Base-by-base conservation (phyloP, 208 protist genomes). In the Wallacemonas sp. region DNA sequence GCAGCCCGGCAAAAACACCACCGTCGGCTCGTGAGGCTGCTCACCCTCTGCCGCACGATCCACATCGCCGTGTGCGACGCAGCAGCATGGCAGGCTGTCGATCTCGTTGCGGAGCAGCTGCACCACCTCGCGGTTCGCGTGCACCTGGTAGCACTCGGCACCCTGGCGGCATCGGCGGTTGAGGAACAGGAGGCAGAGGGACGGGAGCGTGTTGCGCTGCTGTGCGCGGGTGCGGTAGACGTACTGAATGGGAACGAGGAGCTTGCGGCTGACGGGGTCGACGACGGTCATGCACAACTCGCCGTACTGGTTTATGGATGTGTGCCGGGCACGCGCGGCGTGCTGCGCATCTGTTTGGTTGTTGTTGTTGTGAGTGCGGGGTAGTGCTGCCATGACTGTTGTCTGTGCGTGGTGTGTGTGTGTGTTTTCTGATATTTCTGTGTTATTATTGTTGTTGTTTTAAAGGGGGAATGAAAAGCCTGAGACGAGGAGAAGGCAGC, bases 151-250 rank as follows among this genome's bases (percentile, higher is more conserved):
- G 58, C 88, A 94, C 34, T 84, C 78, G 19, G 65, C 47, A 2
- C 78, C 88, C 62, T 91, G 80, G 19, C 81, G 82, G 71, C 88
- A 94, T 27, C 78, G 74, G 46, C 75, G 72, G 27, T 69, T 65
- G 17, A 89, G 79, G 76, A 77, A 92, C n/a, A 94, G 85, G 64
- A 90, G 76, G 58, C 88, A 94, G 11, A 94, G 78, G 34, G 83
- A 92, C 3, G 88, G 88, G 27, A 80, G 65, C 21, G 72, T 78
- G 41, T 70, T 66, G 44, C 78, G 83, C 29, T 74, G 69, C 41
- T 83, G 74, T 0, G 88, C 88, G 39, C 82, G 81, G 24, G 88
- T 92, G 39, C 71, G 74, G 44, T 74, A 74, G 65, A 92, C 81
- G 65, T 81, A 64, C 57, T 65, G 76, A 26, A 81, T 46, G 2